Evolutionary conservation across 2,329 filamentous ascomycete genomes (phyloP).

Genomic region (Ceratocystiopsis minuta): DNA sequence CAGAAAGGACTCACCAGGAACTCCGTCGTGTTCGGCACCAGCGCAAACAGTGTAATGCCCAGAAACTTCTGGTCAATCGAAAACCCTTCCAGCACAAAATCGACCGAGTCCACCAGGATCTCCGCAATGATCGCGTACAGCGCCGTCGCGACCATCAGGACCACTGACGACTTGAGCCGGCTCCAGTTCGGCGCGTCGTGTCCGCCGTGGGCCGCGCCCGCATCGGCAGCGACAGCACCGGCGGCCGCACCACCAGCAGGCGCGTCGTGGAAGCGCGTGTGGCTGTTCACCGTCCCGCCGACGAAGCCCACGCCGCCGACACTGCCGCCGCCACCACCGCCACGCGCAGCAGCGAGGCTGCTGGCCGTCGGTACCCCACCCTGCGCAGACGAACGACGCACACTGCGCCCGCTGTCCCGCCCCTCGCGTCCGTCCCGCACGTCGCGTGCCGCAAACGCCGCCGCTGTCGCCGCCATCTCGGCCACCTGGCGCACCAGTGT

Average conservation of each 20-base stretch:
- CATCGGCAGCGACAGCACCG: not conserved
- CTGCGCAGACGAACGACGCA: conserved; percentile 1
- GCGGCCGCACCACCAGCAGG: not conserved
- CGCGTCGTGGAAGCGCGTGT: no score
- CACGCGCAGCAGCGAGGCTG: no score
- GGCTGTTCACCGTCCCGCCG: not conserved
- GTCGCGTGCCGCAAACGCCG: conserved; percentile 71
- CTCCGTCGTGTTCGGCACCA: conserved; percentile 96
- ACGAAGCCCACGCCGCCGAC: conserved; percentile 1
- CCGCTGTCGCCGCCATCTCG: conserved; percentile 84
- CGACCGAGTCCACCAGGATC: conserved; percentile 90
- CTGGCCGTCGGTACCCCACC: not conserved
- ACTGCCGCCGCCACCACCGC: not conserved
- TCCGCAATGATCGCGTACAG: conserved; percentile 95
- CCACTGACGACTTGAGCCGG: conserved; percentile 72
- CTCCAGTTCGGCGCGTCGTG: conserved; percentile 99
- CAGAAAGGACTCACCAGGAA: conserved; percentile 51
- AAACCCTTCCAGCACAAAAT: conserved; percentile 80
- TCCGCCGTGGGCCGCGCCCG: conserved; percentile 34
- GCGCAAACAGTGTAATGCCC: conserved; percentile 86
- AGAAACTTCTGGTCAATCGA: conserved; percentile 94
- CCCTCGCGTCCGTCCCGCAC: conserved; percentile 19
- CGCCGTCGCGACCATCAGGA: conserved; percentile 73
- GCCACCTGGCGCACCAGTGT: conserved; percentile 71
- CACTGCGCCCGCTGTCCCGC: not conserved